phyloP scores from a whole-genome alignment of 1,284 basidiomycete species.

The Ceratobasidium papillatum region DNA sequence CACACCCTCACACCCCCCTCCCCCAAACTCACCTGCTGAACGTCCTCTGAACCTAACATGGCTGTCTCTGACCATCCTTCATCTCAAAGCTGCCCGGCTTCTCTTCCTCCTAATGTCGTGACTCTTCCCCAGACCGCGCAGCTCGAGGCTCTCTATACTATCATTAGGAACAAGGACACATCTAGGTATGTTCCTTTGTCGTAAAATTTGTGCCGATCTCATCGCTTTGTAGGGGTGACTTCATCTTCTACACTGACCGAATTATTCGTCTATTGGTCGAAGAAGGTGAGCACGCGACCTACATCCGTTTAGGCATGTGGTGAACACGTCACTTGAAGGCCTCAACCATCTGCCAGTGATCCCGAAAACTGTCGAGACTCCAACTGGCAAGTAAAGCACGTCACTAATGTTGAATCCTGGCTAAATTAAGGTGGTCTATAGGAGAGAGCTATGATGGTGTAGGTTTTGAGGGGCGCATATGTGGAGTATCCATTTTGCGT shows the following conservation, averaged over 20 bases:
- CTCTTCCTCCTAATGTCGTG: constrained; percentile 80
- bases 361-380: constrained; percentile 81
- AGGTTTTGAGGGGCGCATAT: constrained; percentile 93
- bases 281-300: constrained; percentile 56
- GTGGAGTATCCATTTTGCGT: constrained; percentile 91
- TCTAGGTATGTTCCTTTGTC: constrained; percentile 51
- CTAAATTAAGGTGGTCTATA: constrained; percentile 54
- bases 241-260: constrained; percentile 90
- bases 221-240: constrained; percentile 76
- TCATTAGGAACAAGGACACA: constrained; percentile 89
- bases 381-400: constrained; percentile 59
- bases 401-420: background rate
- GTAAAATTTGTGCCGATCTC: constrained; percentile 2
- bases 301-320: background rate
- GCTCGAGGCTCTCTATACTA: constrained; percentile 94
- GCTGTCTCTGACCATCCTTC: constrained; percentile 25
- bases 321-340: constrained; percentile 67
- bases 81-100: constrained; percentile 52
- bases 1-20: background rate
- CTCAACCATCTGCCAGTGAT: constrained; percentile 95
- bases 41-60: background rate
- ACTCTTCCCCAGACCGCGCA: constrained; percentile 88
- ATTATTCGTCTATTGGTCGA: constrained; percentile 68
- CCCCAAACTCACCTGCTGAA: background rate
- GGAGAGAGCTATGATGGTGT: constrained; percentile 87